Evolutionary conservation across 208 protist genomes (phyloP), one percentile per base, ranked within the genome.

Genomic region (Leishmania tropica): DNA sequence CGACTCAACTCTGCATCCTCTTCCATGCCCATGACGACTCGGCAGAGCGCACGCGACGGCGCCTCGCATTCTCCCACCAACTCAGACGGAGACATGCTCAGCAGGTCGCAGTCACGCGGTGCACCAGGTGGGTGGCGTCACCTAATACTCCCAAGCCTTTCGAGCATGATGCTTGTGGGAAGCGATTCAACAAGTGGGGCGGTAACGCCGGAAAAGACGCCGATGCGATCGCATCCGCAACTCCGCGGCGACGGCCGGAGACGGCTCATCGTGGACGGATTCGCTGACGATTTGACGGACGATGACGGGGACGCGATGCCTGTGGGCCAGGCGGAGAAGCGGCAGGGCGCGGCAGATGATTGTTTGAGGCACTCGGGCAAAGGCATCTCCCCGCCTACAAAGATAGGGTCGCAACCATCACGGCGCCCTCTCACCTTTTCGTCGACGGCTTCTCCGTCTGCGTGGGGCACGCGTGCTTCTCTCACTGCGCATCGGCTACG

Each of bases 141-240:
- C 6, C 83, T 86, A 45, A 72, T 64, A 17, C 62, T 83, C 19
- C 83, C 83, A 21, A 73, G 76, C 40, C 65, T 73, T 53, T 76
- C 71, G 21, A 82, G 78, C 40, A 76, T 83, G 78, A n/a, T 77
- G n/a, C 83, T 86, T 21, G 67, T 86, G 31, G 83, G 83, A 45
- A 86, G 78, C 47, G 65, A 80, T 35, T 83, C 78, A 35, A 60
- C 75, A 35, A 86, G 83, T 54, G 78, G 78, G 64, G 72, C 75
- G 54, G 56, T 15, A 60, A 80, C 83, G 21, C 75, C 83, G 3
- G 45, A 40, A 60, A 45, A 35, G 40, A 81, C 70, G 62, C 58
- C 73, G 67, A 6, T 0, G 53, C 81, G 72, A 6, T 42, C 77
- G 19, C 15, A n/a, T 1, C 54, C 47, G 79, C 11, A 17, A 74